phyloP scores from a whole-genome alignment of 441 rosid genomes.

The Dalechampia spathulata region DNA sequence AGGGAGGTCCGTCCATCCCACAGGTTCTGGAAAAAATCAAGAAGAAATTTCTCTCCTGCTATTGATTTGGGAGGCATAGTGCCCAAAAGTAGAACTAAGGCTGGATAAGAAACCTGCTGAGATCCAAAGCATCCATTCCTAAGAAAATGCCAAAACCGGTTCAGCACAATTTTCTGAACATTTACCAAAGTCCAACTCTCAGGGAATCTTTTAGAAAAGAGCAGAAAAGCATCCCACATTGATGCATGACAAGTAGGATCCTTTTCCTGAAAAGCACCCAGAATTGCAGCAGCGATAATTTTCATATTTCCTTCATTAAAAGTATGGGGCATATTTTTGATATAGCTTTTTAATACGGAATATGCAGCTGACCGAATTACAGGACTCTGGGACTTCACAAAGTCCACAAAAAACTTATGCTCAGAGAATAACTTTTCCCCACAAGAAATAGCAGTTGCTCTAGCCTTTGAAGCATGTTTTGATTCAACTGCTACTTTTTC shows the following conservation, averaged over 20 bases:
- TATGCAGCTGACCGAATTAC: constrained; percentile 77
- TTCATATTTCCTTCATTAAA: constrained; percentile 58
- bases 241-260: constrained; percentile 81
- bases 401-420: constrained; percentile 69
- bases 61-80: constrained; percentile 51
- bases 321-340: constrained; percentile 65
- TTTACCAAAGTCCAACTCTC: constrained; percentile 66
- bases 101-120: constrained; percentile 86
- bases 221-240: constrained; percentile 85
- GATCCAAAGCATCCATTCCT: constrained; percentile 87
- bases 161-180: constrained; percentile 60
- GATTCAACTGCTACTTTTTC: constrained; percentile 49
- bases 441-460: constrained; percentile 52
- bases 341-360: constrained; percentile 57
- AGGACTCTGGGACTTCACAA: constrained; percentile 65
- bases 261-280: constrained; percentile 86
- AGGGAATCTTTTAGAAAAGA: constrained; percentile 74
- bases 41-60: constrained; percentile 59
- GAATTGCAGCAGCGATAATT: constrained; percentile 57
- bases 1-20: constrained; percentile 75
- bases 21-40: constrained; percentile 62
- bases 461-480: constrained; percentile 74
- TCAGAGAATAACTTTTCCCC: constrained; percentile 68
- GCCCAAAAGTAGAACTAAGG: constrained; percentile 65
- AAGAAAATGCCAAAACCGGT: constrained; percentile 70